Evolutionary conservation across 306 rosid species (phyloP).

Genomic region (Vicia villosa): DNA sequence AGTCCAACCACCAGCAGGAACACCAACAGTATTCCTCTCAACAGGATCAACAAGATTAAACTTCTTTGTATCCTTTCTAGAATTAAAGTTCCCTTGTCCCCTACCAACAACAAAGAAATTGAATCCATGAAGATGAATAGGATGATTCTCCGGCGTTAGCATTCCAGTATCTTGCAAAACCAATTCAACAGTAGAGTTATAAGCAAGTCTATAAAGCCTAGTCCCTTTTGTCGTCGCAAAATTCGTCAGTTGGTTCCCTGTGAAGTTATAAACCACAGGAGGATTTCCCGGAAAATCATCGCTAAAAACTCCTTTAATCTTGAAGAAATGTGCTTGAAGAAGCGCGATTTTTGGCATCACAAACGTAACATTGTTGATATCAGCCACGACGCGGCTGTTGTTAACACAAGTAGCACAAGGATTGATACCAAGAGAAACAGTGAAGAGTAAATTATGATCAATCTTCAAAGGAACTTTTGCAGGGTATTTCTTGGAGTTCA

Average conservation of each 20-base stretch:
- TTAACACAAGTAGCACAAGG: constrained; percentile 62
- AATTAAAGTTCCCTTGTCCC: constrained; percentile 74
- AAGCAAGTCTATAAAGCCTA: constrained; percentile 68
- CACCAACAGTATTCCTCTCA: constrained; percentile 80
- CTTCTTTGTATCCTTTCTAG: constrained; percentile 53
- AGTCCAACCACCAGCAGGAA: constrained; percentile 84
- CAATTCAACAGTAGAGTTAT: constrained; percentile 73
- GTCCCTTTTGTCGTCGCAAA: constrained; percentile 68
- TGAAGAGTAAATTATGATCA: constrained; percentile 80
- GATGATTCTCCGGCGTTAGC: constrained; percentile 82
- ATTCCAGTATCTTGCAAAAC: constrained; percentile 86
- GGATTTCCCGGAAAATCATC: constrained; percentile 87
- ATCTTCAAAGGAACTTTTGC: constrained; percentile 67
- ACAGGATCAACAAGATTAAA: constrained; percentile 85
- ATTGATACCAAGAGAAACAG: constrained; percentile 72
- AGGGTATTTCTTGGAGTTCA: constrained; percentile 62
- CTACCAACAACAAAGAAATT: constrained; percentile 79
- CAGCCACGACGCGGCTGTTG: constrained; percentile 66
- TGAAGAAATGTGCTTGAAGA: constrained; percentile 83
- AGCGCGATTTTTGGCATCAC: constrained; percentile 79
- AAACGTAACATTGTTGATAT: constrained; percentile 74
- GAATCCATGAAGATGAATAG: constrained; percentile 84
- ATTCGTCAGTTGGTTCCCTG: constrained; percentile 64
- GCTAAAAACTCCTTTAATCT: constrained; percentile 69
- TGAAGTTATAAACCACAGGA: constrained; percentile 53